Conservation (phyloP, 2,329 filamentous ascomycete species). For the Verticillium albo-atrum region DNA sequence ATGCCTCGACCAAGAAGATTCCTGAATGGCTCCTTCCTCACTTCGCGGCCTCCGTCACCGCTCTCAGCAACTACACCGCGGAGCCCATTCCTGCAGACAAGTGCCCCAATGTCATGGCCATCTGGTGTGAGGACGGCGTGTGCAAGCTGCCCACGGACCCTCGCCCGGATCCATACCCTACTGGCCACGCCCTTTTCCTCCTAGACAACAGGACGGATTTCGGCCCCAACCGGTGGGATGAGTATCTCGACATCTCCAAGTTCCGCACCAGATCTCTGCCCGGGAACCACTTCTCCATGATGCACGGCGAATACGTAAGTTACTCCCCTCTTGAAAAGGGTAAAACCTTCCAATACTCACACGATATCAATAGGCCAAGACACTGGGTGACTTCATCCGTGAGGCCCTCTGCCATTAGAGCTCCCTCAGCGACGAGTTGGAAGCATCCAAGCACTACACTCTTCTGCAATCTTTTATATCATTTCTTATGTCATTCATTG, state of each 20-base stretch:
- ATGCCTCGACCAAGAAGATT: slow-evolving; percentile 46
- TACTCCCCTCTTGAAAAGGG: too few relatives aligned
- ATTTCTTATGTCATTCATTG: background rate
- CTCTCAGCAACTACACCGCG: slow-evolving; percentile 65
- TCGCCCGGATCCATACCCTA: slow-evolving; percentile 55
- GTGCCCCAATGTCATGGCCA: slow-evolving; percentile 57
- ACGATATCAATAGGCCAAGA: slow-evolving; percentile 24
- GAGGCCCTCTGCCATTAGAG: slow-evolving; percentile 23
- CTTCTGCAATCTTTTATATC: background rate
- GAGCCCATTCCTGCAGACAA: slow-evolving; percentile 54
- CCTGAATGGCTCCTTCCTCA: slow-evolving; percentile 72
- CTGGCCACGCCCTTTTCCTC: slow-evolving; percentile 62
- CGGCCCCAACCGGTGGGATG: slow-evolving; percentile 64
- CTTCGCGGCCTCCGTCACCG: slow-evolving; percentile 64
- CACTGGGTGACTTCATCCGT: slow-evolving; percentile 27
- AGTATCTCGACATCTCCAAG: slow-evolving; percentile 57
- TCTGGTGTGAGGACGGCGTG: slow-evolving; percentile 72
- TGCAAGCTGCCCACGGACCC: slow-evolving; percentile 64
- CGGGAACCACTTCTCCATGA: slow-evolving; percentile 74
- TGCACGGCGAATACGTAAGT: slow-evolving; percentile 52
- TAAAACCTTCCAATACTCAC: background rate
- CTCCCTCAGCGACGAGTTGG: slow-evolving; percentile 5
- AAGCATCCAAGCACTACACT: background rate
- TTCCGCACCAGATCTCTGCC: slow-evolving; percentile 64
- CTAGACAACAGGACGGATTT: slow-evolving; percentile 72